Base-by-base conservation (phyloP, 371 early-diverging fungal species). In the Paraphysoderma sedebokerense region DNA sequence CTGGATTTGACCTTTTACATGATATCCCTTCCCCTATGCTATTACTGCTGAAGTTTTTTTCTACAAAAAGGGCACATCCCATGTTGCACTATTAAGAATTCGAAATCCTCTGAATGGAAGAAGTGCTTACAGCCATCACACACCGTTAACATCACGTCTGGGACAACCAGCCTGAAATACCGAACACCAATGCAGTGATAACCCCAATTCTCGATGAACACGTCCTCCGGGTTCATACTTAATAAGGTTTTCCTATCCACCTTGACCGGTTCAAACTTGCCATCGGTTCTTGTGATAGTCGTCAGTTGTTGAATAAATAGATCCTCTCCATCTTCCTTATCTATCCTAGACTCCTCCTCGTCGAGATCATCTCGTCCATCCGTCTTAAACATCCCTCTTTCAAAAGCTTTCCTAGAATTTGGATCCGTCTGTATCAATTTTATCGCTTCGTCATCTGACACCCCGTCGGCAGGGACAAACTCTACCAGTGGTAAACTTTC, bases 31-130 rank as follows among this genome's bases (percentile, higher is more conserved):
- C n/a, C n/a, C n/a, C n/a, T n/a, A n/a, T n/a, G n/a, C n/a, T n/a
- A n/a, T n/a, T n/a, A n/a, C n/a, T n/a, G n/a, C n/a, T n/a, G n/a
- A n/a, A n/a, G n/a, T n/a, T 39, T 28, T 12, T n/a, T 12, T 11
- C 68, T 37, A 47, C 73, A 73, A 46, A 71, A 67, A 27, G 68
- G 60, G 47, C 73, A 73, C 2, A 49, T 30, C n/a, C 61, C 60
- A 11, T 62, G 46, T 31, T 54, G 45, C 13, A 68, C 36, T 17
- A 58, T 46, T 36, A 66, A 60, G 48, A 61, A 66, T 35, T 58
- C 56, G 63, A 64, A 68, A 38, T 73, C 74, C 20, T 67, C 68
- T 34, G 66, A 64, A 32, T 61, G 38, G 38, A 67, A 70, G 47
- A 70, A 67, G 45, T 58, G 60, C 39, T 54, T 41, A 50, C 74